Evolutionary conservation across 257 asterid species (phyloP), one percentile per base, ranked within the genome.

Genomic region (Nicotiana otophora): DNA sequence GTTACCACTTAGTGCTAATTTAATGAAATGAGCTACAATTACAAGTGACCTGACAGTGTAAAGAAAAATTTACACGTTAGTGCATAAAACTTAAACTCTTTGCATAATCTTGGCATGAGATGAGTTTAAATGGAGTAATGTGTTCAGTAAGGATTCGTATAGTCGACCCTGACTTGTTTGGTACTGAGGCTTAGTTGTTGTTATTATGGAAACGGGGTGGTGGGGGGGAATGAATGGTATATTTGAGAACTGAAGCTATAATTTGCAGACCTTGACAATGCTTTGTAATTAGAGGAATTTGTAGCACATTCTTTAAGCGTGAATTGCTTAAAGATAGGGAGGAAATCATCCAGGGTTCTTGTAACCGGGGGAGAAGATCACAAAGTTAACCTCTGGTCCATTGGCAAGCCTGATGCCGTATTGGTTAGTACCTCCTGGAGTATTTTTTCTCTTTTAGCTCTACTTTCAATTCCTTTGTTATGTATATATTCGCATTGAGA

Each of bases 291-390:
- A 96, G 99, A 96, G 99, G 99, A 96, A 90, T 96, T 96, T 84
- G 99, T 96, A 86, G 99, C 99, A 55, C 99, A 96, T 91, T 91
- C 99, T 62, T 90, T 84, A 87, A 93, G 94, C 85, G 99, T 96
- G 28, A 96, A 96, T 90, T 94, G 99, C 91, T 89, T 96, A 79
- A 96, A 96, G 91, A 94, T 96, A 63, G 99, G 99, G 86, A 89
- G 98, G 87, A 94, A 92, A 84, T 92, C 98, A 63, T 93, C 98
- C 63, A 87, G 99, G 91, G 97, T 96, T 89, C 97, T 96, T 81
- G 94, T 96, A 82, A 96, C 99, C 15, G 99, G 99, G 81, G 99
- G 99, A 80, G 99, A 96, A 92, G 99, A 96, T 91, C 98, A 96
- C 85, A 94, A 94, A 87, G 99, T 96, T 87, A 96, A 96, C 82